Evolutionary conservation across 768 basidiomycete genomes (phyloP).

Genomic region (Tylopilus vinaceipallidus): DNA sequence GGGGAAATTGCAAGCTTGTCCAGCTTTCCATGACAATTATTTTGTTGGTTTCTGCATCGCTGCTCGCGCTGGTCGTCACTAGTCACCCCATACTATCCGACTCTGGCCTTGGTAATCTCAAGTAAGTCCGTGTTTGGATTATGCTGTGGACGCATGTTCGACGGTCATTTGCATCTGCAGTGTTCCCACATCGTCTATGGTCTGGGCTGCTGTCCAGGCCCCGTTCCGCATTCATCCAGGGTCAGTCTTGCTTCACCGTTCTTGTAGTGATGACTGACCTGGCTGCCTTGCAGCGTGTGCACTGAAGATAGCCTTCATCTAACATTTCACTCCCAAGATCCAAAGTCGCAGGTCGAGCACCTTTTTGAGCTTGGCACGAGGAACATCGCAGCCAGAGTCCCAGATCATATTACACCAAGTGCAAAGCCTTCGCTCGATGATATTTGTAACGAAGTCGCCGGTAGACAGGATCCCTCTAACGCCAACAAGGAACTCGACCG

Average conservation of each 20-base stretch:
- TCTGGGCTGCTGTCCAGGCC: slow-evolving; percentile 35
- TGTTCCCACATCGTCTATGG: slow-evolving; percentile 11
- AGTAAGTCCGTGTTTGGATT: slow-evolving; percentile 26
- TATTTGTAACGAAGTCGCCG: slow-evolving; percentile 24
- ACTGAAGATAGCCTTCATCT: slow-evolving; percentile 18
- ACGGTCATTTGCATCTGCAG: slow-evolving; percentile 14
- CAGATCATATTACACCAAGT: slow-evolving; percentile 20
- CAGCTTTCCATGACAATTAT: slow-evolving; percentile 35
- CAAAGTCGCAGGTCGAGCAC: slow-evolving; percentile 30
- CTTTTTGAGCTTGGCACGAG: slow-evolving; percentile 29
- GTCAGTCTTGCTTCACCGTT: slow-evolving; percentile 30
- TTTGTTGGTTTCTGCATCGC: slow-evolving; percentile 38
- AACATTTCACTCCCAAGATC: slow-evolving; percentile 31
- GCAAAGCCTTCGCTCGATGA: slow-evolving; percentile 19
- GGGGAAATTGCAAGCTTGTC: background rate
- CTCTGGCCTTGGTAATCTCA: slow-evolving; percentile 22
- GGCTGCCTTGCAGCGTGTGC: slow-evolving; percentile 4
- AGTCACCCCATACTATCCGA: slow-evolving; percentile 37
- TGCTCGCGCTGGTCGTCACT: slow-evolving; percentile 45
- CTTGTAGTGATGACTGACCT: slow-evolving; percentile 11
- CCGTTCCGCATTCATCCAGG: slow-evolving; percentile 36
- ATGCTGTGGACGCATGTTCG: slow-evolving; percentile 12
- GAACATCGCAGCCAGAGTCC: slow-evolving; percentile 29
- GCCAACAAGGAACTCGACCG: slow-evolving; percentile 11
- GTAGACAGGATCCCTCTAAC: slow-evolving; percentile 17